Evolutionary conservation across 768 basidiomycete species (phyloP), one percentile per base, ranked within the genome.

Genomic region (Lentinula lateritia): DNA sequence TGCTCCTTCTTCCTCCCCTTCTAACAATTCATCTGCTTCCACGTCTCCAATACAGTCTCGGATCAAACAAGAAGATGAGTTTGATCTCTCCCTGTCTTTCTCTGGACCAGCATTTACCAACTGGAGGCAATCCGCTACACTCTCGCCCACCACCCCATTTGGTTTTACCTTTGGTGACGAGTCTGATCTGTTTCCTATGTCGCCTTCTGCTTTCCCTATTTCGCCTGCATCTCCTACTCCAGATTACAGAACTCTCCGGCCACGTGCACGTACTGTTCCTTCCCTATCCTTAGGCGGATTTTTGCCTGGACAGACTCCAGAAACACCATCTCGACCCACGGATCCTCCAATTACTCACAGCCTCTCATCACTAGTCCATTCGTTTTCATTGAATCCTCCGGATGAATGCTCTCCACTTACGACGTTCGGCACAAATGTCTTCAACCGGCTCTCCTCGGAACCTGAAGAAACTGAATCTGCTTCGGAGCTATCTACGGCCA

Each of bases 41-140:
- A 58, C 66, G 35, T 65, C 67, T 2, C 73, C 78, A 32, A 76
- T 73, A 61, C 65, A n/a, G 62, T 66, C n/a, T 64, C 71, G 65
- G 35, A 73, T 82, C 66, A 83, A 82, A 68, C 75, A 81, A 64
- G 83, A 83, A 64, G 80, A 83, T 50, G 78, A 78, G 52, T 70
- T 76, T 34, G 77, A 48, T 36, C 77, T 61, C 72, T 70, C 38
- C 66, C 76, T 20, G 73, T 77, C 62, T 67, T 73, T 60, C 15
- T 60, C 59, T 41, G 59, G 59, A n/a, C 59, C 59, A 1, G 12
- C 48, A 12, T 60, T 60, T 43, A 52, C 36, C 7, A 41, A 35
- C 6, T 60, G 59, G 59, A 50, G 59, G 28, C 50, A 60, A n/a
- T 34, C 59, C 42, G 64, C 68, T 15, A 64, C 67, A 38, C 67